phyloP scores from a whole-genome alignment of 352 stramenopile genomes.

The Thalassiosira livingstoniorum region DNA sequence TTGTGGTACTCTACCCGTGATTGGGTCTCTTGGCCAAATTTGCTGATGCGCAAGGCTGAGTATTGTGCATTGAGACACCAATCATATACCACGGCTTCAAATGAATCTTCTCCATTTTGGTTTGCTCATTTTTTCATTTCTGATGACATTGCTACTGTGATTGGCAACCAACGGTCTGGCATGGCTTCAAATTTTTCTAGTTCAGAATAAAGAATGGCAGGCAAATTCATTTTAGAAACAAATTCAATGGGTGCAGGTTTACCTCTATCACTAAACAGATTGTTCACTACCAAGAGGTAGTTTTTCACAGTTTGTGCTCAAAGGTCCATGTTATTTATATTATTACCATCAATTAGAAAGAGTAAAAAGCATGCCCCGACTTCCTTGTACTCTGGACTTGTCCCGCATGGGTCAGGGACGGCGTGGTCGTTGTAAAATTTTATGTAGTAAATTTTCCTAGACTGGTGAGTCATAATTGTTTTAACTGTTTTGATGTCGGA shows the following conservation, averaged over 20 bases:
- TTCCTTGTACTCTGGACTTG: not conserved
- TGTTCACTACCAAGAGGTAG: conserved; percentile 14
- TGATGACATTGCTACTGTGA: conserved; percentile 10
- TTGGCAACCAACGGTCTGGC: conserved; percentile 6
- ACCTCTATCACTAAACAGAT: conserved; percentile 10
- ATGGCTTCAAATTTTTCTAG: conserved; percentile 29
- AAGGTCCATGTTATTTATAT: not conserved
- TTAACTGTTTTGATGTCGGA: conserved; percentile 27
- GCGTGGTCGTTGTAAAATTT: not conserved
- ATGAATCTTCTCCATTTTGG: not conserved
- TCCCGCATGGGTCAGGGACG: conserved; percentile 17
- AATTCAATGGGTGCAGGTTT: conserved; percentile 4
- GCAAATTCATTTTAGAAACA: not conserved
- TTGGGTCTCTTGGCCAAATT: conserved; percentile 24
- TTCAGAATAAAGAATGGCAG: not conserved
- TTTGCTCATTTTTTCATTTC: not conserved
- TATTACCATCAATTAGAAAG: not conserved
- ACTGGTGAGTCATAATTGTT: conserved; percentile 18
- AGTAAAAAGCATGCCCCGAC: conserved; percentile 3
- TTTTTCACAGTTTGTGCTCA: conserved; percentile 15
- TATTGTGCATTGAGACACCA: not conserved
- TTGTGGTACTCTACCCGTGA: conserved; percentile 19
- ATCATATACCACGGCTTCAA: not conserved
- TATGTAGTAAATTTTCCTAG: conserved; percentile 42
- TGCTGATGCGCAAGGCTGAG: not conserved